Evolutionary conservation across 1,139 yeast genomes (phyloP).

Genomic region (Geotrichum europaeum): DNA sequence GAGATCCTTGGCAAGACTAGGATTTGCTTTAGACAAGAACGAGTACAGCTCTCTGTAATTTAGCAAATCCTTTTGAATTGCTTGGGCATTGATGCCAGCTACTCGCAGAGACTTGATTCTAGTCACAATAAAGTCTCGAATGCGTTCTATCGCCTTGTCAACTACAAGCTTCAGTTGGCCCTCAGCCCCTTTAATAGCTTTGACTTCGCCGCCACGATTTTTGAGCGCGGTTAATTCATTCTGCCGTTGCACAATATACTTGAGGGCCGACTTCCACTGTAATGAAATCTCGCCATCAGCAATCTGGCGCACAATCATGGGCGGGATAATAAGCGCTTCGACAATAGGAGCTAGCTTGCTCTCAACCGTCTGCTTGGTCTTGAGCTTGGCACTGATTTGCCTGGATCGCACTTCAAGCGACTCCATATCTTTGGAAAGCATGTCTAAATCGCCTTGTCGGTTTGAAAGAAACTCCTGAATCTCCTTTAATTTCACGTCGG

Average conservation of each 20-base stretch:
- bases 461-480: slow-evolving; percentile 40
- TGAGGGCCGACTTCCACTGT: slow-evolving; percentile 34
- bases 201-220: slow-evolving; percentile 12
- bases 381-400: slow-evolving; percentile 52
- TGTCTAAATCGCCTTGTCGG: slow-evolving; percentile 54
- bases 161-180: slow-evolving; percentile 42
- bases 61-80: slow-evolving; percentile 62
- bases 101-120: slow-evolving; percentile 61
- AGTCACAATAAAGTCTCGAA: slow-evolving; percentile 59
- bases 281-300: slow-evolving; percentile 32
- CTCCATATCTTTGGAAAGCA: slow-evolving; percentile 55
- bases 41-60: slow-evolving; percentile 53
- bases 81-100: slow-evolving; percentile 52
- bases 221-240: slow-evolving; percentile 20
- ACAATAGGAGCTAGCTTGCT: slow-evolving; percentile 63
- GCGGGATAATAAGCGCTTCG: slow-evolving; percentile 68
- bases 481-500: slow-evolving; percentile 38
- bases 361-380: slow-evolving; percentile 50
- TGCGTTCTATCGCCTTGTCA: slow-evolving; percentile 60
- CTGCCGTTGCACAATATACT: slow-evolving; percentile 25
- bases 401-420: slow-evolving; percentile 52
- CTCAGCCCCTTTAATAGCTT: slow-evolving; percentile 32
- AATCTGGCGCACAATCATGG: slow-evolving; percentile 38
- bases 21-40: slow-evolving; percentile 52
- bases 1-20: slow-evolving; percentile 67